Evolutionary conservation across 2,329 filamentous ascomycete species (phyloP).

Genomic region (Trichoderma breve): DNA sequence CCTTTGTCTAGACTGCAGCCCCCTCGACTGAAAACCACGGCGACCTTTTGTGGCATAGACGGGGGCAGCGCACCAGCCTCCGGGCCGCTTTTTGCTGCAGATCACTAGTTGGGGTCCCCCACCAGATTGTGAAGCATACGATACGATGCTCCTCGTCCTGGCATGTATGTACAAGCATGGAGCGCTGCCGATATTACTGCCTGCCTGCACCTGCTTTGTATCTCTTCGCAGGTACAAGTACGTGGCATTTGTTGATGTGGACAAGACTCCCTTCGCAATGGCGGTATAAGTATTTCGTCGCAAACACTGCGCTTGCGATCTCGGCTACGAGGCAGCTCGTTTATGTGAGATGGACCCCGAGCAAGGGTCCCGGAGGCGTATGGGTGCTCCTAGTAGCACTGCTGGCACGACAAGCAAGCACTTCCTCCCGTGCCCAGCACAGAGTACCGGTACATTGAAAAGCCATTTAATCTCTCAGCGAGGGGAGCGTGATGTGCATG

Average conservation of each 20-base stretch:
- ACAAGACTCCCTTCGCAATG: neutral
- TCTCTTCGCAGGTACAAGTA: neutral
- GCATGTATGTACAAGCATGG: neutral
- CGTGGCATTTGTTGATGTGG: neutral
- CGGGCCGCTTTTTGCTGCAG: constrained; percentile 19
- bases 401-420: neutral
- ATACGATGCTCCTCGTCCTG: neutral
- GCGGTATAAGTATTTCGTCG: neutral
- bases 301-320: neutral
- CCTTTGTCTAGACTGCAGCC: constrained; percentile 1
- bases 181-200: neutral
- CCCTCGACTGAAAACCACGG: constrained; percentile 18
- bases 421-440: neutral
- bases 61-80: constrained; percentile 14
- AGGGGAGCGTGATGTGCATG: neutral
- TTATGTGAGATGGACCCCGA: constrained; percentile 4
- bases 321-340: constrained; percentile 8
- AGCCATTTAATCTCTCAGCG: constrained; percentile 14
- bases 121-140: neutral
- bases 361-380: neutral
- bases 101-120: constrained; percentile 16
- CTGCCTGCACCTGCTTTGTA: neutral
- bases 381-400: neutral
- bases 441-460: neutral
- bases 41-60: constrained; percentile 9